A percentile compares a stretch with the other conserved stretches of the same genome.
These are phyloP conservation scores for Talaromyces albobiverticillius DNA, from an alignment of 2,329 filamentous ascomycete genomes.

Conservation along the genomic window DNA sequence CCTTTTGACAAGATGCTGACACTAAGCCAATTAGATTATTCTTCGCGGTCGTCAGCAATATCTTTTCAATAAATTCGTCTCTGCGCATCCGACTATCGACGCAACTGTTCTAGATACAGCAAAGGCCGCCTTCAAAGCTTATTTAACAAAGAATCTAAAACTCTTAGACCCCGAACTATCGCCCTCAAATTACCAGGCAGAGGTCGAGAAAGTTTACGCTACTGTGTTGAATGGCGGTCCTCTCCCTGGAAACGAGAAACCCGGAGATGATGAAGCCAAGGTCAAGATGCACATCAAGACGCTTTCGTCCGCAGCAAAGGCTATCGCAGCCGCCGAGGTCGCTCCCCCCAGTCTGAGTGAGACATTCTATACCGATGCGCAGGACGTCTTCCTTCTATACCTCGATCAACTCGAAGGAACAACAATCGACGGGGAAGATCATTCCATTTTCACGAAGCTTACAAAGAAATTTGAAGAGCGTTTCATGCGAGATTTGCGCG, in stretches of 20 bases:
- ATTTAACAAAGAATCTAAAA: slow-evolving; percentile 66
- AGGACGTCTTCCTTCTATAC: slow-evolving; percentile 75
- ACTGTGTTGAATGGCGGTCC: too few relatives aligned
- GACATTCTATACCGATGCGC: slow-evolving; percentile 56
- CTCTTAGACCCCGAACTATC: too few relatives aligned
- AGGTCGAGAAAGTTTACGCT: too few relatives aligned
- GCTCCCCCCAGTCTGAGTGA: slow-evolving; percentile 29
- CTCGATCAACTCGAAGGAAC: slow-evolving; percentile 64
- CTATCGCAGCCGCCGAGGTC: slow-evolving; percentile 39
- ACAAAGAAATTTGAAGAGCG: slow-evolving; percentile 83
- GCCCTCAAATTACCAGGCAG: too few relatives aligned
- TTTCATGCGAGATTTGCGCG: slow-evolving; percentile 84
- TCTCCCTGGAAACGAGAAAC: too few relatives aligned
- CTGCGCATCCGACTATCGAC: slow-evolving; percentile 44
- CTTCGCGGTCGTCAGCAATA: slow-evolving; percentile 71
- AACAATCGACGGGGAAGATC: slow-evolving; percentile 58
- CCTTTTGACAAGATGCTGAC: not conserved
- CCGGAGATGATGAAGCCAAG: slow-evolving; percentile 83
- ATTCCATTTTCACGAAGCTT: slow-evolving; percentile 80
- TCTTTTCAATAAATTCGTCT: slow-evolving; percentile 68
- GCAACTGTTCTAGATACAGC: slow-evolving; percentile 49
- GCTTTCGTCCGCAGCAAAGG: slow-evolving; percentile 52
- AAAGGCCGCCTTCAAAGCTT: slow-evolving; percentile 53
- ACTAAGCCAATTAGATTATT: slow-evolving; percentile 51
- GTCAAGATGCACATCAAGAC: slow-evolving; percentile 83